Percentiles rank a stretch among this genome's conserved stretches.
Evolutionary conservation across 1,139 yeast genomes (phyloP).

Genomic region (Cylindricascospora bacillispora): DNA sequence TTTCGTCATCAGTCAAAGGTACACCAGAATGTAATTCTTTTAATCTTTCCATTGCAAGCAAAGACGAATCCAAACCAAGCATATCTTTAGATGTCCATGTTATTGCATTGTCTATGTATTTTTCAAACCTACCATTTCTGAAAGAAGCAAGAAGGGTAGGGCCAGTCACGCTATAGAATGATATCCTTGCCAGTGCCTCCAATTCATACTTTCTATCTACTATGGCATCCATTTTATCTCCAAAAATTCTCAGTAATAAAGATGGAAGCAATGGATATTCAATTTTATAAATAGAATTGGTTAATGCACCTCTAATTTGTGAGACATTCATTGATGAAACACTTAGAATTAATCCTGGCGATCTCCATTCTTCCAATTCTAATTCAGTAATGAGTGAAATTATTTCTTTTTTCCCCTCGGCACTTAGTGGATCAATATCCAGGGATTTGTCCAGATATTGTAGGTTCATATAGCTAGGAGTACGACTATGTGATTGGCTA

Average conservation of each 20-base stretch:
- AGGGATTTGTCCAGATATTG: too few relatives aligned
- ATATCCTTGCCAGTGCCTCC: constrained; percentile 50
- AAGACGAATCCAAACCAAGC: constrained; percentile 35
- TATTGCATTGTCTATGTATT: constrained; percentile 46
- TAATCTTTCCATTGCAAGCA: constrained; percentile 87
- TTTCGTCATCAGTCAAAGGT: constrained; percentile 40
- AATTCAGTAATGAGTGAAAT: too few relatives aligned
- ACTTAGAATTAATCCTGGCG: too few relatives aligned
- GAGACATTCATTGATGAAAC: too few relatives aligned
- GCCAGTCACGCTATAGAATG: constrained; percentile 54
- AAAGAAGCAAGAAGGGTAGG: constrained; percentile 76
- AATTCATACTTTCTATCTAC: constrained; percentile 75
- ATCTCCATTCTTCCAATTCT: too few relatives aligned
- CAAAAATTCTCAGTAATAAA: constrained; percentile 66
- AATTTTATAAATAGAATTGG: constrained; percentile 54
- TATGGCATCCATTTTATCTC: constrained; percentile 72
- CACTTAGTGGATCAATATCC: too few relatives aligned
- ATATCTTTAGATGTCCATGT: background rate
- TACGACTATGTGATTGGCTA: too few relatives aligned
- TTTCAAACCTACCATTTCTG: constrained; percentile 83
- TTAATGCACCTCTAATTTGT: constrained; percentile 66
- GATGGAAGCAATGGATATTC: constrained; percentile 12
- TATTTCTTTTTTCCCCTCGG: too few relatives aligned
- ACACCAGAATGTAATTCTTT: constrained; percentile 78
- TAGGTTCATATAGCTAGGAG: too few relatives aligned